Evolutionary conservation across 2,329 filamentous ascomycete species (phyloP).

Genomic region (Metarhizium sp.): DNA sequence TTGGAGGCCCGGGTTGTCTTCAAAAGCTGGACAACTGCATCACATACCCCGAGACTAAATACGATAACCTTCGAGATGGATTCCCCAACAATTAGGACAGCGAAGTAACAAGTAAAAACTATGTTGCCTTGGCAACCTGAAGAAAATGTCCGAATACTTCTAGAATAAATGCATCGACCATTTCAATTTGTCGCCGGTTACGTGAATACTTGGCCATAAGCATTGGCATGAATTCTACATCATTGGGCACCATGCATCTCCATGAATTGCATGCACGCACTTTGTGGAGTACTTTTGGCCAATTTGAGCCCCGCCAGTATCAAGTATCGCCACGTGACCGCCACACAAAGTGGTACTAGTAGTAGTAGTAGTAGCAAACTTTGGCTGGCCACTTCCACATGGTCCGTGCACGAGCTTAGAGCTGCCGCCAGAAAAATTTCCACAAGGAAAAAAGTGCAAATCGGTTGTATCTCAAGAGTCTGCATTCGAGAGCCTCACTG

Average conservation of each 20-base stretch:
- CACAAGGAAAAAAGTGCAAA: constrained; percentile 9
- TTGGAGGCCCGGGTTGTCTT: constrained; percentile 45
- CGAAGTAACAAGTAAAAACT: neutral
- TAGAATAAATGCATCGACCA: neutral
- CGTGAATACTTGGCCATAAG: no score
- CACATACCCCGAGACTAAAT: constrained; percentile 55
- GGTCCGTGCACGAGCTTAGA: constrained; percentile 13
- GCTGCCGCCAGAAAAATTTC: constrained; percentile 15
- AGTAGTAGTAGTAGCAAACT: neutral
- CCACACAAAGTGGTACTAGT: constrained; percentile 3
- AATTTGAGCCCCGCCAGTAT: constrained; percentile 4
- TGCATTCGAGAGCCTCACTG: constrained; percentile 1
- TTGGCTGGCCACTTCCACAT: constrained; percentile 2
- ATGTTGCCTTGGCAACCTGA: neutral
- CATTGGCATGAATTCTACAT: no score
- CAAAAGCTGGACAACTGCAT: constrained; percentile 50
- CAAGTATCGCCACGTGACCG: constrained; percentile 12
- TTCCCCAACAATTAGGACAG: constrained; percentile 35
- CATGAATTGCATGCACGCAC: no score
- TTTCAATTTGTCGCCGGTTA: no score
- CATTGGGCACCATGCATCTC: no score
- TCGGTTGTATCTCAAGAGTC: constrained; percentile 3
- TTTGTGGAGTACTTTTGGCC: no score
- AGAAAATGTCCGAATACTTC: neutral
- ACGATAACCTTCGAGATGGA: constrained; percentile 57